Evolutionary conservation across 2,329 filamentous ascomycete species (phyloP).

Genomic region (Sphaerulina musiva): DNA sequence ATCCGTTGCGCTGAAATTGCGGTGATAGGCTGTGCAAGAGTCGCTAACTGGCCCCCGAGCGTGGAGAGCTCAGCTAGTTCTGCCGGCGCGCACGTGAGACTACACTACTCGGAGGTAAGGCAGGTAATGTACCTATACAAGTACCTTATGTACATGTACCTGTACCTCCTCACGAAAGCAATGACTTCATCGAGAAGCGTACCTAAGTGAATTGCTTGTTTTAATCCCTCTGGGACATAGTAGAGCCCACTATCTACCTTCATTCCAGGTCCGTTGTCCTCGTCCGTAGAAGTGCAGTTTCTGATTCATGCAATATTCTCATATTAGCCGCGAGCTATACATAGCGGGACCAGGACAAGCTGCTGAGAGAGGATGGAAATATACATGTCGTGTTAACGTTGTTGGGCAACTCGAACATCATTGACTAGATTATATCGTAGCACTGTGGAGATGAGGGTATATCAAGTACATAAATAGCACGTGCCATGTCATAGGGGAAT

Average conservation of each 20-base stretch:
- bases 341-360: too few species aligned
- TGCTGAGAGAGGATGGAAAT: neutral
- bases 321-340: too few species aligned
- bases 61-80: neutral
- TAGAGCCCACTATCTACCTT: too few species aligned
- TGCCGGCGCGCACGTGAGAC: neutral
- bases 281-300: too few species aligned
- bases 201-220: too few species aligned
- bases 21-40: constrained; percentile 3
- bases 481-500: neutral
- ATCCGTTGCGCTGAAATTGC: neutral
- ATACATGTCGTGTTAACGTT: neutral
- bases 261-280: too few species aligned
- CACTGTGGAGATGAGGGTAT: neutral
- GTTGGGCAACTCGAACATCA: neutral
- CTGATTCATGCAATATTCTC: too few species aligned
- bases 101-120: neutral
- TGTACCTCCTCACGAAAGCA: neutral
- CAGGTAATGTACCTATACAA: too few species aligned
- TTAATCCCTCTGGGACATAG: neutral
- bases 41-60: constrained; percentile 1
- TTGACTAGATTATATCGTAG: neutral
- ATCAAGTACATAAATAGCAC: neutral
- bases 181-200: neutral
- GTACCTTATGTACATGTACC: too few species aligned